A percentile compares a stretch with the other conserved stretches of the same genome.
These are phyloP conservation scores for Calonectria crousiana DNA, from an alignment of 2,329 filamentous ascomycete species.

Conservation along the genomic window DNA sequence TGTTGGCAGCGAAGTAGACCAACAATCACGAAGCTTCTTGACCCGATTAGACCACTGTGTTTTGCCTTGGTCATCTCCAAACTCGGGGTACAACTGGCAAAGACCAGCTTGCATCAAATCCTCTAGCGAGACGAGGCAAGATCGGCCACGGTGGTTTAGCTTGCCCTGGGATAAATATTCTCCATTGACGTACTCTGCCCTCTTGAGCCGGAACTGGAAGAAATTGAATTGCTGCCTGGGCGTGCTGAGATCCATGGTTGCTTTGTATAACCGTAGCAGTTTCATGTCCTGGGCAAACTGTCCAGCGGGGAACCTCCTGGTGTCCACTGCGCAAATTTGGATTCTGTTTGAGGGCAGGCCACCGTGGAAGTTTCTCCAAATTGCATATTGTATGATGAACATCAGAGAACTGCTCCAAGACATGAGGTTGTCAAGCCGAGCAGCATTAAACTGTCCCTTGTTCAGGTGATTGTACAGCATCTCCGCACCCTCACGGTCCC, in stretches of 20 bases:
- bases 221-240: neutral
- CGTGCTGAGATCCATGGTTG: neutral
- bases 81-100: neutral
- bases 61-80: neutral
- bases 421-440: neutral
- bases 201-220: constrained; percentile 8
- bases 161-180: constrained; percentile 15
- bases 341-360: neutral
- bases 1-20: neutral
- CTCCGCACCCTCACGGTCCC: neutral
- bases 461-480: constrained; percentile 2
- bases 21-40: neutral
- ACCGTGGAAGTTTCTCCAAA: neutral
- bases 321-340: constrained; percentile 9
- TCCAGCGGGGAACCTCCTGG: neutral
- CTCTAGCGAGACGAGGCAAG: neutral
- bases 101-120: neutral
- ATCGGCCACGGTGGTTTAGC: neutral
- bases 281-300: constrained; percentile 7
- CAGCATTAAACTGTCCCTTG: neutral
- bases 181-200: neutral
- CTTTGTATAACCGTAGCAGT: neutral
- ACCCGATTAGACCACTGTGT: constrained; percentile 4
- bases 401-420: constrained; percentile 11
- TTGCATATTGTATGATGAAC: constrained; percentile 11